Conservation (phyloP, 129 eudicot species). For the Lactuca saligna region DNA sequence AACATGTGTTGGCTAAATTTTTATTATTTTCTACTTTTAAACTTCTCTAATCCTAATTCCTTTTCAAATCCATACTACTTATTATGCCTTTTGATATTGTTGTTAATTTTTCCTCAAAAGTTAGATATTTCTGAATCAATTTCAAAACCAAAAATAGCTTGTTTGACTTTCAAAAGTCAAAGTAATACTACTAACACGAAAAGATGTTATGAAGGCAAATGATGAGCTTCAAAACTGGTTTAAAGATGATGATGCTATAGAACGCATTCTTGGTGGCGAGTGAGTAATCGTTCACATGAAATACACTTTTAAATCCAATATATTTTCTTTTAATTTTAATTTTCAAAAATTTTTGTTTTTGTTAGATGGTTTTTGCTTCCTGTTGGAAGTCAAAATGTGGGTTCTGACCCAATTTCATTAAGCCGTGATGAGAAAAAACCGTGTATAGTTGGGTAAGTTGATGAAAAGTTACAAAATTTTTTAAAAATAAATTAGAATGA, state of each 20-base stretch:
- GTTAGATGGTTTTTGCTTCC: slow-evolving; percentile 92
- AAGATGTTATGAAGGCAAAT: slow-evolving; percentile 58
- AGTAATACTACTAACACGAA: slow-evolving; percentile 4
- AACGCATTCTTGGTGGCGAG: slow-evolving; percentile 88
- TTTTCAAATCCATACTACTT: neutral
- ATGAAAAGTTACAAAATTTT: neutral
- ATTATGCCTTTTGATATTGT: slow-evolving; percentile 1
- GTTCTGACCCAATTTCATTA: slow-evolving; percentile 49
- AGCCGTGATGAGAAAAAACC: slow-evolving; percentile 75
- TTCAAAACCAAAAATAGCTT: neutral
- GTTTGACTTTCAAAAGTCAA: neutral
- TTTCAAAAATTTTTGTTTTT: neutral
- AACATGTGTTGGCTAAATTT: neutral
- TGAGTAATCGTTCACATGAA: slow-evolving; percentile 41
- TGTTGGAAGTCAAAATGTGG: slow-evolving; percentile 44
- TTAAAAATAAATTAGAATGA: neutral
- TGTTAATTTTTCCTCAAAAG: neutral
- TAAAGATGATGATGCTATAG: slow-evolving; percentile 92
- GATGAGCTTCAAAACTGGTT: slow-evolving; percentile 76
- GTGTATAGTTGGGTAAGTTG: slow-evolving; percentile 70
- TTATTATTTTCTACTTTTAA: neutral
- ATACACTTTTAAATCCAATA: slow-evolving; percentile 2
- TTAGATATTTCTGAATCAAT: neutral
- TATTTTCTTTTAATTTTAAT: neutral
- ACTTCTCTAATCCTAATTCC: neutral